Percentiles rank a stretch among this genome's conserved stretches.
Conservation (phyloP, 768 basidiomycete genomes). For the Leccinum variicolor region DNA sequence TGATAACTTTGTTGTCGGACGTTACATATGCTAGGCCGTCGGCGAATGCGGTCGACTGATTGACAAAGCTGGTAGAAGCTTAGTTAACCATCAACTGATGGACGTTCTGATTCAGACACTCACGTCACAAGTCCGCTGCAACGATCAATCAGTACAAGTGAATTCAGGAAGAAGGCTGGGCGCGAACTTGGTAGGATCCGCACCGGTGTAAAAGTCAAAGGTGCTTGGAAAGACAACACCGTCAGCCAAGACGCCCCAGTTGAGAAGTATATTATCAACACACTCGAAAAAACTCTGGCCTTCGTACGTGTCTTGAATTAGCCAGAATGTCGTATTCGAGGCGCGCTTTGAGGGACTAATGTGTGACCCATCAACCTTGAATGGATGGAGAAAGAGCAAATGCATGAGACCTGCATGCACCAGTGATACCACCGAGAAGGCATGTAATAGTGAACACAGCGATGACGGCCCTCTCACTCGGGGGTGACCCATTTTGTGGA, state of each 20-base stretch:
- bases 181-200: slow-evolving; percentile 62
- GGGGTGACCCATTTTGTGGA: slow-evolving; percentile 15
- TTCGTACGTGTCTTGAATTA: slow-evolving; percentile 62
- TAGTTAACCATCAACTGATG: slow-evolving; percentile 2
- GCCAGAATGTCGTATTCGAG: slow-evolving; percentile 52
- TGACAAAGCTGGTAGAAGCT: slow-evolving; percentile 52
- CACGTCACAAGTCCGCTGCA: slow-evolving; percentile 70
- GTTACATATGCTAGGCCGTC: slow-evolving; percentile 55
- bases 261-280: slow-evolving; percentile 19
- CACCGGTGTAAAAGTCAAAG: slow-evolving; percentile 55
- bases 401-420: slow-evolving; percentile 12
- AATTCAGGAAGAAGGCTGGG: slow-evolving; percentile 5
- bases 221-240: slow-evolving; percentile 38
- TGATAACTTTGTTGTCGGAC: slow-evolving; percentile 58
- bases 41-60: slow-evolving; percentile 49
- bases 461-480: slow-evolving; percentile 4
- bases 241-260: slow-evolving; percentile 3
- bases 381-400: slow-evolving; percentile 1
- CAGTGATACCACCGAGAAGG: slow-evolving; percentile 11
- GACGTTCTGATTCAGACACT: too few species aligned
- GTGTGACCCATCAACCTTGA: background rate
- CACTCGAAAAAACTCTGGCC: slow-evolving; percentile 72
- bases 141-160: slow-evolving; percentile 11
- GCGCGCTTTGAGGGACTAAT: slow-evolving; percentile 14
- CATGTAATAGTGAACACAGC: slow-evolving; percentile 13